Conservation (phyloP, 2,329 filamentous ascomycete genomes). For the Atkinsonella hypoxylon region DNA sequence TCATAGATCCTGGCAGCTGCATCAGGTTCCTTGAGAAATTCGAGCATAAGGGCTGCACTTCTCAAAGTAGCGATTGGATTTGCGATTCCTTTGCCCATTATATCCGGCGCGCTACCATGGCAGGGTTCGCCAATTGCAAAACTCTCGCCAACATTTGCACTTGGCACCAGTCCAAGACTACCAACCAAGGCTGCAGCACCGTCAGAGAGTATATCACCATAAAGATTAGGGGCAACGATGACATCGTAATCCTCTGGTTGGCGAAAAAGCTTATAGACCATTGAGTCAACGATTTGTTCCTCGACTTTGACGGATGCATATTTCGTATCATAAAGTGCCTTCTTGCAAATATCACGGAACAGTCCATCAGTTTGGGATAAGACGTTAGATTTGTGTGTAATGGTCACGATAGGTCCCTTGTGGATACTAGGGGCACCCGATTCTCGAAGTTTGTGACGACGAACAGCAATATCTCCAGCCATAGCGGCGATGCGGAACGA, state of each 20-base stretch:
- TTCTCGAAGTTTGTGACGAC: conserved; percentile 69
- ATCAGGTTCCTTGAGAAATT: conserved; percentile 79
- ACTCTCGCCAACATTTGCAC: conserved; percentile 84
- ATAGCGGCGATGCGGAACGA: conserved; percentile 80
- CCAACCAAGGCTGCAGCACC: conserved; percentile 90
- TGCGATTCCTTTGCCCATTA: conserved; percentile 82
- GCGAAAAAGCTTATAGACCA: conserved; percentile 99
- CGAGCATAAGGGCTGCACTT: conserved; percentile 86
- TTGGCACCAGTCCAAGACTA: conserved; percentile 81
- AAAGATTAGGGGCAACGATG: conserved; percentile 93
- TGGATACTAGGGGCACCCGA: conserved; percentile 47
- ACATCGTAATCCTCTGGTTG: conserved; percentile 94
- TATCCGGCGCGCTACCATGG: conserved; percentile 92
- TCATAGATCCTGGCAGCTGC: conserved; percentile 84
- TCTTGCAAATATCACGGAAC: conserved; percentile 71
- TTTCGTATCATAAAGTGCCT: conserved; percentile 52
- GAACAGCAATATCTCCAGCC: conserved; percentile 86
- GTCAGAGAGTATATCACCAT: conserved; percentile 94
- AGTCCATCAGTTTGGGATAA: conserved; percentile 92
- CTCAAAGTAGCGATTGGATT: conserved; percentile 94
- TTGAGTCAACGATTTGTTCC: conserved; percentile 97
- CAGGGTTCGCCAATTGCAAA: conserved; percentile 98
- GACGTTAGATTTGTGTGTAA: conserved; percentile 98
- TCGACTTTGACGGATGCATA: conserved; percentile 62
- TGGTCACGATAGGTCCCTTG: conserved; percentile 66